Evolutionary conservation across 2,329 filamentous ascomycete species (phyloP), one percentile per base, ranked within the genome.

Genomic region (Phyllosticta paracitricarpa): DNA sequence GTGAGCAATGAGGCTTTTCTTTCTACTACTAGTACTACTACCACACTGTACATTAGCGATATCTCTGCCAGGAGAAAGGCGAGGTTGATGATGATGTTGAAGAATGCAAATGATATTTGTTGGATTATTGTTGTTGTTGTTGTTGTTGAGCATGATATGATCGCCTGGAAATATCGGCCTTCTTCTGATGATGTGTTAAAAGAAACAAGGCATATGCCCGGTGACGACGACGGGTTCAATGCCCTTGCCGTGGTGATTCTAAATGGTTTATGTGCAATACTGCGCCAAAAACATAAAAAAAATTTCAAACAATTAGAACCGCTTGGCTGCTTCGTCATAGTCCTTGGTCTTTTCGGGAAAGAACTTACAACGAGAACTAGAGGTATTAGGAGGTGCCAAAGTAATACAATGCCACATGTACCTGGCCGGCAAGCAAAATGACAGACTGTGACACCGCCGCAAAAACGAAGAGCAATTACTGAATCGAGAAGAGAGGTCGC

Each of bases 1-100:
- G 58, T 60, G 58, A 60, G 58, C 58, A 60, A 60, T 52, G 58
- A 60, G 58, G 58, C 58, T 40, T 30, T 30, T 40, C 33, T 40
- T 40, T 40, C 33, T 40, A 35, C 9, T 14, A 7, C 30, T 33
- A 22, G 7, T 40, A 35, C 9, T 14, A 7, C 30, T 33, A 22
- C 19, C 19, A 30, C 5, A 30, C 28, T 40, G 33, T 40, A 40
- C 33, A 40, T 40, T 40, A 40, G 33, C 33, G 33, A 40, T 40
- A 40, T 40, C 33, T 17, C 14, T 17, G 10, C 33, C 33, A 40
- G 33, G 33, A 40, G 33, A 40, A 17, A 40, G 33, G 2, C 2
- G 33, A 40, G 14, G 1, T 5, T 17, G 33, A 2, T 35, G 26
- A 12, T 40, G 33, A 40, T 22, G 19, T 22, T 22, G 19, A 22